Percentiles rank a stretch among this genome's conserved stretches.
These are phyloP conservation scores for Nakataea oryzae DNA, from an alignment of 2,329 filamentous ascomycete species.

Conservation along the genomic window DNA sequence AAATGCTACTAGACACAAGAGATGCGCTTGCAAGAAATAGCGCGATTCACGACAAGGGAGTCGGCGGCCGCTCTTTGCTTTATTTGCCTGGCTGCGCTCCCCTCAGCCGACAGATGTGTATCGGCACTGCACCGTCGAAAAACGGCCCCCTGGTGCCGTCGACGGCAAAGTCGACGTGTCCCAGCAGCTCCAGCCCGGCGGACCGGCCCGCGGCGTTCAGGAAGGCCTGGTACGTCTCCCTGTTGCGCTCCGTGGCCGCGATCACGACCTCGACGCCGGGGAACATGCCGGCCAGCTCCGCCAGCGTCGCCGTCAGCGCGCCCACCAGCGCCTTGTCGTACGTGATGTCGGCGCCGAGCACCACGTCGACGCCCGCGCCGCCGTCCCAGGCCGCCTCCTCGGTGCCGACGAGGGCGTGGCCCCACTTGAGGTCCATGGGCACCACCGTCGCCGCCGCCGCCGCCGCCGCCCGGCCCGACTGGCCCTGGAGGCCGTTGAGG, in stretches of 20 bases:
- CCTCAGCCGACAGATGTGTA: constrained; percentile 36
- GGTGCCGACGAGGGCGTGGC: constrained; percentile 44
- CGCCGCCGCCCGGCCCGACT: constrained; percentile 7
- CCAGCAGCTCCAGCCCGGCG: constrained; percentile 29
- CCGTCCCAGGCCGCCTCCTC: constrained; percentile 44
- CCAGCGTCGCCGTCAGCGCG: constrained; percentile 52
- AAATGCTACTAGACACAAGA: too few species aligned
- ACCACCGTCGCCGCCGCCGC: constrained; percentile 19
- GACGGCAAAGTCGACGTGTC: constrained; percentile 27
- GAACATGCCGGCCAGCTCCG: constrained; percentile 48
- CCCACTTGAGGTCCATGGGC: constrained; percentile 54
- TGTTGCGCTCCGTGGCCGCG: constrained; percentile 61
- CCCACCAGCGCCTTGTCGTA: constrained; percentile 59
- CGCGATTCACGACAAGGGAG: too few species aligned
- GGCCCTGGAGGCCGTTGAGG: constrained; percentile 52
- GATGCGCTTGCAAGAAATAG: too few species aligned
- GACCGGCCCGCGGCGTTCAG: constrained; percentile 43
- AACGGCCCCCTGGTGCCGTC: constrained; percentile 50
- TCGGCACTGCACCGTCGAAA: constrained; percentile 48
- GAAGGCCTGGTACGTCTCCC: constrained; percentile 57
- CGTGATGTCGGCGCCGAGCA: constrained; percentile 69
- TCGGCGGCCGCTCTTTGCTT: background rate
- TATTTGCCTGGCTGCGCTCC: background rate
- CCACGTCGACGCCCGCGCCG: constrained; percentile 42
- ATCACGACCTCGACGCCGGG: constrained; percentile 51